These are phyloP conservation scores for Sclerotiophoma versabilis DNA, from an alignment of 2,329 filamentous ascomycete species.

Conservation along the genomic window DNA sequence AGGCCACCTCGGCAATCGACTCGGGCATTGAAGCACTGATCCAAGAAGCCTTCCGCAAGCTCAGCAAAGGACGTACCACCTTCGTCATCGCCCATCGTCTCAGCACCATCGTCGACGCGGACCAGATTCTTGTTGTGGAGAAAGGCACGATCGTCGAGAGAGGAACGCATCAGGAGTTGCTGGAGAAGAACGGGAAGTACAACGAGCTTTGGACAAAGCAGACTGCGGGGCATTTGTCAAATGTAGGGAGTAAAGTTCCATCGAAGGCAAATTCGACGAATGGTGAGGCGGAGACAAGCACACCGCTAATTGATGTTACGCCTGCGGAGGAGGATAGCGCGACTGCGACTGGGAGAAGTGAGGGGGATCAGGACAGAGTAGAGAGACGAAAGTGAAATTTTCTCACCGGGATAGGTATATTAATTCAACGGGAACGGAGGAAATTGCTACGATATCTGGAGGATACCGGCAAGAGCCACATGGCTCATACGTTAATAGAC, in stretches of 20 bases:
- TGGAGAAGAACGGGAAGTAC: slow-evolving; percentile 75
- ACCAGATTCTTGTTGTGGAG: slow-evolving; percentile 82
- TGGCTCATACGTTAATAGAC: no score
- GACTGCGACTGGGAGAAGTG: slow-evolving; percentile 22
- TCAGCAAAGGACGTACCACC: slow-evolving; percentile 69
- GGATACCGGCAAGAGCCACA: no score
- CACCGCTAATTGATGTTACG: slow-evolving; percentile 34
- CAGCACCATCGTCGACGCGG: slow-evolving; percentile 83
- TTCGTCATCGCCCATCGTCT: slow-evolving; percentile 79
- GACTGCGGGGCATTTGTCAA: slow-evolving; percentile 51
- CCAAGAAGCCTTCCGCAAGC: slow-evolving; percentile 65
- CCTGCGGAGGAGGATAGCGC: slow-evolving; percentile 31
- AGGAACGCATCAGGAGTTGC: slow-evolving; percentile 79
- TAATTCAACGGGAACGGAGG: neutral
- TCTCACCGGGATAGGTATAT: neutral
- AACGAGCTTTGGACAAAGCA: slow-evolving; percentile 90
- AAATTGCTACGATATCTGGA: neutral
- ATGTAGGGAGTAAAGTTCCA: slow-evolving; percentile 22
- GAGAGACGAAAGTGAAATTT: slow-evolving; percentile 22
- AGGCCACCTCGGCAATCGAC: slow-evolving; percentile 88
- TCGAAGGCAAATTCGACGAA: slow-evolving; percentile 27
- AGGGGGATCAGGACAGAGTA: slow-evolving; percentile 11
- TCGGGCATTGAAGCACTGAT: slow-evolving; percentile 73
- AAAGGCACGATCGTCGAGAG: slow-evolving; percentile 78
- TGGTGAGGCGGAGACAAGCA: slow-evolving; percentile 14